Evolutionary conservation across 257 asterid genomes (phyloP).

Genomic region (Primulina eburnea): DNA sequence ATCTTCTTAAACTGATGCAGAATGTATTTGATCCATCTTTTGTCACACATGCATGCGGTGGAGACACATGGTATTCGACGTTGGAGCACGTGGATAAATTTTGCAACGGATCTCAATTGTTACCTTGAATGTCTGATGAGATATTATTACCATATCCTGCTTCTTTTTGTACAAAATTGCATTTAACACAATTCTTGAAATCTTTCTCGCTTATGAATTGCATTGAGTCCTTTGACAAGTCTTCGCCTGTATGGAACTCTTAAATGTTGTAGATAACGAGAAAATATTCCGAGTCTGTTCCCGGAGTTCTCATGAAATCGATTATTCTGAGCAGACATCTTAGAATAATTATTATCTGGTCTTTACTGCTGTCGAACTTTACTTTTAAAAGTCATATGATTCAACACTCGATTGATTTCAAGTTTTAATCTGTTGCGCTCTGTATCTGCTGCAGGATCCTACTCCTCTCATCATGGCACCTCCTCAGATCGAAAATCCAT

Average conservation of each 20-base stretch:
- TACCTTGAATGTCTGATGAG: background rate
- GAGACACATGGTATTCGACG: background rate
- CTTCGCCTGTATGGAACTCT: background rate
- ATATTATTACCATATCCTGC: background rate
- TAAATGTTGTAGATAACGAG: background rate
- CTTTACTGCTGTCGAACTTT: background rate
- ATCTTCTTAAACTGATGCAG: background rate
- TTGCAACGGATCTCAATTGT: background rate
- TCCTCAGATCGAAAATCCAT: constrained; percentile 34
- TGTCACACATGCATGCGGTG: background rate
- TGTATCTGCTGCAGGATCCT: constrained; percentile 40
- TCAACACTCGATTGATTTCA: background rate
- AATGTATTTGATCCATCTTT: background rate
- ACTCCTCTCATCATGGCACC: constrained; percentile 50
- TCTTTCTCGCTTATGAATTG: background rate
- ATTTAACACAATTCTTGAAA: background rate
- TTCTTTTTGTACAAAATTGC: background rate
- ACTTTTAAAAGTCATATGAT: background rate
- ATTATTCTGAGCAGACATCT: background rate
- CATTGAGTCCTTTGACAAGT: background rate
- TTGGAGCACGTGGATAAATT: background rate
- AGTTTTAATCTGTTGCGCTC: background rate
- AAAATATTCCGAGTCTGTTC: no score
- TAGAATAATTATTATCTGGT: background rate
- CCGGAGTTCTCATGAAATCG: background rate